Percentiles rank a stretch among this genome's conserved stretches.
phyloP scores from a whole-genome alignment of 2,329 filamentous ascomycete species.

The Claviceps purpurea region DNA sequence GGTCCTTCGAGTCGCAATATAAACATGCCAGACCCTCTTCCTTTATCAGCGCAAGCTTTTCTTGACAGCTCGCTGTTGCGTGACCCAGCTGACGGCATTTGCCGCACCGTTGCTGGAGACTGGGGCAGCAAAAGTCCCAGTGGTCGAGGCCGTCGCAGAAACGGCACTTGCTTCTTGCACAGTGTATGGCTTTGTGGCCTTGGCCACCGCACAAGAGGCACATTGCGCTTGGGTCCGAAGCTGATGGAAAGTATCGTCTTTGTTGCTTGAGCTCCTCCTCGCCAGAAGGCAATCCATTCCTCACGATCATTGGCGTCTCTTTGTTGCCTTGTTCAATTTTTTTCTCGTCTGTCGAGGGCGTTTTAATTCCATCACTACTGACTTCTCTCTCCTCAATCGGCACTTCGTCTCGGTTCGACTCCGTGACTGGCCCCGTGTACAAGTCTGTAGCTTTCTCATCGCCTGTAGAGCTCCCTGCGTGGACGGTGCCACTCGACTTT shows the following conservation, averaged over 20 bases:
- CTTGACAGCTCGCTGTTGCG: constrained; percentile 32
- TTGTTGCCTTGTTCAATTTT: not conserved
- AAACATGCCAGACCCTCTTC: constrained; percentile 46
- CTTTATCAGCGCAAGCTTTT: constrained; percentile 39
- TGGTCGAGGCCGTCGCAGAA: constrained; percentile 35
- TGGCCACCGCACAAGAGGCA: constrained; percentile 39
- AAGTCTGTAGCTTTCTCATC: not conserved
- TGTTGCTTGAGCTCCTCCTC: constrained; percentile 26
- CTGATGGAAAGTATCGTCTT: constrained; percentile 38
- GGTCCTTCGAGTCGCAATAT: constrained; percentile 41
- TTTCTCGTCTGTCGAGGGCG: not conserved
- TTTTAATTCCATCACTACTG: not conserved
- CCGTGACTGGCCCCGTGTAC: no score
- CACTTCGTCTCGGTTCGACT: not conserved
- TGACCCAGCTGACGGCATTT: constrained; percentile 55
- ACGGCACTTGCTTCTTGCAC: constrained; percentile 32
- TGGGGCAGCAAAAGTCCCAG: constrained; percentile 36
- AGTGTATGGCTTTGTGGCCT: constrained; percentile 32
- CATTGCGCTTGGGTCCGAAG: constrained; percentile 26
- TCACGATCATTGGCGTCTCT: constrained; percentile 6
- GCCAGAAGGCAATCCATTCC: constrained; percentile 14
- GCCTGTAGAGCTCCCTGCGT: not conserved
- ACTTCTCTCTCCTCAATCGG: constrained; percentile 1
- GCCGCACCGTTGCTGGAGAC: constrained; percentile 31
- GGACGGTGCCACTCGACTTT: not conserved